A percentile compares a stretch with the other conserved stretches of the same genome.
phyloP scores from a whole-genome alignment of 345 rosid species.

The Excoecaria cochinchinensis region DNA sequence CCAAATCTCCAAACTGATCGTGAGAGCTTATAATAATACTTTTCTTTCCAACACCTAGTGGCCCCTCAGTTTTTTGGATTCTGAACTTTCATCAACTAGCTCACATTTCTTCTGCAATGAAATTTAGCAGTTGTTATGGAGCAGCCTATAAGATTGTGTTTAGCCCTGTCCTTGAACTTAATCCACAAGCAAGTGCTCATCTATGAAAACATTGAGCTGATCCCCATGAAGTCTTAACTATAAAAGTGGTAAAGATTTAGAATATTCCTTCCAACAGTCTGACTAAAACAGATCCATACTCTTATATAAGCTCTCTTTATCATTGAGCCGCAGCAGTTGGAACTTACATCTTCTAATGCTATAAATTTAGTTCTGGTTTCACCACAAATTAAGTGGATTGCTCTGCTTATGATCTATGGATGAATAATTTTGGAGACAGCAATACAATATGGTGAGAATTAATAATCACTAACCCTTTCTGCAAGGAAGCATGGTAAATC shows the following conservation, averaged over 20 bases:
- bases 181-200: not conserved
- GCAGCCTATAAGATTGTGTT: no score
- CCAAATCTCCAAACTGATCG: no score
- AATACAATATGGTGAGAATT: not conserved
- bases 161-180: no score
- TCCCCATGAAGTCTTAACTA: not conserved
- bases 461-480: slow-evolving; percentile 64
- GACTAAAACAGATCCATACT: not conserved
- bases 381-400: not conserved
- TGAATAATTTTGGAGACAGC: not conserved
- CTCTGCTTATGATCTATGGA: not conserved
- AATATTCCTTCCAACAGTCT: not conserved
- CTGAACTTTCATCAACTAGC: no score
- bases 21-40: no score
- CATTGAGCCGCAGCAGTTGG: not conserved
- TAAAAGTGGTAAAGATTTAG: not conserved
- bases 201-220: not conserved
- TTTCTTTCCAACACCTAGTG: no score
- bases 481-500: slow-evolving; percentile 60
- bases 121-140: no score
- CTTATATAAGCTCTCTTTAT: not conserved
- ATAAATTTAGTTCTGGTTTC: not conserved
- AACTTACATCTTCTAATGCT: not conserved
- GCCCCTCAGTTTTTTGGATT: no score
- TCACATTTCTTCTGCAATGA: no score